Evolutionary conservation across 2,329 filamentous ascomycete species (phyloP).

Genomic region (Sphaerulina musiva): DNA sequence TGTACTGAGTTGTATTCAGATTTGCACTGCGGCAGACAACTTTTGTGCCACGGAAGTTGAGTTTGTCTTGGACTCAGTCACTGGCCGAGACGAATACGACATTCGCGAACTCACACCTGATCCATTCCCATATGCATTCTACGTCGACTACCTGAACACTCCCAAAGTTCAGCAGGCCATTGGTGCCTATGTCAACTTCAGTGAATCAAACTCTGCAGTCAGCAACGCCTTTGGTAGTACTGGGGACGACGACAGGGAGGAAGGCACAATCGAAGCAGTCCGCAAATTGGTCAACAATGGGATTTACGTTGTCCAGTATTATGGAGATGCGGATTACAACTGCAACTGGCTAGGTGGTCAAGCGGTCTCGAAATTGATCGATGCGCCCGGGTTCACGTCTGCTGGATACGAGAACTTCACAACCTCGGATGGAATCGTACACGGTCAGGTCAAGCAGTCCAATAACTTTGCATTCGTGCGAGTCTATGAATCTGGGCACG

Average conservation of each 20-base stretch:
- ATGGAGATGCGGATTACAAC: slow-evolving; percentile 46
- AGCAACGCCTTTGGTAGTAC: slow-evolving; percentile 42
- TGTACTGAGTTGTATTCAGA: neutral
- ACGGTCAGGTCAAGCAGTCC: slow-evolving; percentile 49
- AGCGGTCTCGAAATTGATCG: slow-evolving; percentile 38
- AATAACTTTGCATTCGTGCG: slow-evolving; percentile 47
- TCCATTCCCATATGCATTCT: slow-evolving; percentile 50
- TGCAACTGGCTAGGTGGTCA: slow-evolving; percentile 45
- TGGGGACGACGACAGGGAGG: slow-evolving; percentile 46
- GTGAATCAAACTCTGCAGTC: slow-evolving; percentile 40
- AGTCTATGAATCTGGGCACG: slow-evolving; percentile 46
- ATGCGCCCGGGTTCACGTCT: slow-evolving; percentile 36
- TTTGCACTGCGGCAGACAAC: slow-evolving; percentile 50
- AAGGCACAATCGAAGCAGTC: slow-evolving; percentile 39
- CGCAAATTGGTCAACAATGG: slow-evolving; percentile 36
- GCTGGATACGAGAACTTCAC: slow-evolving; percentile 47
- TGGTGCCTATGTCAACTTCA: slow-evolving; percentile 56
- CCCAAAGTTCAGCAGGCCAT: slow-evolving; percentile 51
- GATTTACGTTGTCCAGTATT: slow-evolving; percentile 40
- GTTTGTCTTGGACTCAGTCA: slow-evolving; percentile 45
- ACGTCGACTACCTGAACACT: slow-evolving; percentile 53
- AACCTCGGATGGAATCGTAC: slow-evolving; percentile 38
- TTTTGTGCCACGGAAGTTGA: slow-evolving; percentile 53
- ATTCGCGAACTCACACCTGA: slow-evolving; percentile 51
- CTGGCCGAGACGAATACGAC: slow-evolving; percentile 54